These are phyloP conservation scores for Eragrostis nindensis DNA, from an alignment of 176 grass and related monocot species.

Conservation along the genomic window DNA sequence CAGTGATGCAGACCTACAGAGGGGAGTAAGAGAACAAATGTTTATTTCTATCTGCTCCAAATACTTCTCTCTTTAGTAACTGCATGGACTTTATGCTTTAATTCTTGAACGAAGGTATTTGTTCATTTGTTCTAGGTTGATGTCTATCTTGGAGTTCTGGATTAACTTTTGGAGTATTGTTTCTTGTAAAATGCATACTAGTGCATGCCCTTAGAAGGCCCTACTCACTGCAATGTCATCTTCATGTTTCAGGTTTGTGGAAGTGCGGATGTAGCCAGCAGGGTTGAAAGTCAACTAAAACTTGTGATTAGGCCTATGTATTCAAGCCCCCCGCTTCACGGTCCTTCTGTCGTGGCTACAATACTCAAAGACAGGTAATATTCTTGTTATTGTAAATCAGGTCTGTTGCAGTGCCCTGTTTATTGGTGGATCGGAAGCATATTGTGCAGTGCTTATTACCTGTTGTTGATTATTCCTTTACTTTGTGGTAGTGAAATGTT, in stretches of 20 bases:
- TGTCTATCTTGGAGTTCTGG: neutral
- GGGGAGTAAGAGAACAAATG: neutral
- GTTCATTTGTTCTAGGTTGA: constrained; percentile 13
- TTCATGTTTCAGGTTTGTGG: constrained; percentile 76
- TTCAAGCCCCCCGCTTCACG: constrained; percentile 96
- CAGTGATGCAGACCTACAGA: neutral
- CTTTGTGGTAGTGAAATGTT: constrained; percentile 68
- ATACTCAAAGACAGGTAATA: constrained; percentile 81
- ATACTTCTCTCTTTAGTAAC: neutral
- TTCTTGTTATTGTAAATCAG: constrained; percentile 21
- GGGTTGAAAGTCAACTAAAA: constrained; percentile 98
- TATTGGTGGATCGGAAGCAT: constrained; percentile 13
- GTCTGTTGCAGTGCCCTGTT: neutral
- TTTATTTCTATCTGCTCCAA: neutral
- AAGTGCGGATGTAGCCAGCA: constrained; percentile 75
- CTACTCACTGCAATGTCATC: constrained; percentile 23
- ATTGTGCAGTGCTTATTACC: constrained; percentile 19
- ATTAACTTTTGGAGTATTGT: neutral
- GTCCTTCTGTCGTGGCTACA: constrained; percentile 92
- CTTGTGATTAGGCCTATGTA: constrained; percentile 99
- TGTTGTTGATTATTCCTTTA: constrained; percentile 22
- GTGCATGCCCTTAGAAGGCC: neutral
- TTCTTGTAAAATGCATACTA: neutral
- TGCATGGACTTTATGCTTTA: neutral
- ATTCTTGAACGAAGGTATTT: constrained; percentile 6